phyloP scores from a whole-genome alignment of 768 basidiomycete species.

The Lentinula detonsa region DNA sequence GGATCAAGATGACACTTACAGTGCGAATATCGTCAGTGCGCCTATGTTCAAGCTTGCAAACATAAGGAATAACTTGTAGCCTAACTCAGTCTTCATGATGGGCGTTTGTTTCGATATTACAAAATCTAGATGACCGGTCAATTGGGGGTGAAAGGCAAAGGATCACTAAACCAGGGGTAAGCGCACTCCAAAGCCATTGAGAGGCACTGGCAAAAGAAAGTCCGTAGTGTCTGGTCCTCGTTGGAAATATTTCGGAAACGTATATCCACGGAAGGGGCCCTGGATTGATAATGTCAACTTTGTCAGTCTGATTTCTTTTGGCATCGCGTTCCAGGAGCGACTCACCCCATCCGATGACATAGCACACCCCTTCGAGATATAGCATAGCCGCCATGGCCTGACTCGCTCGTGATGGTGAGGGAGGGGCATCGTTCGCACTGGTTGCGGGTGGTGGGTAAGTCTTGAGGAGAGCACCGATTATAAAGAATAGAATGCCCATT shows the following conservation, averaged over 20 bases:
- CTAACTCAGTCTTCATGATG: slow-evolving; percentile 35
- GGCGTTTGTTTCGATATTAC: slow-evolving; percentile 46
- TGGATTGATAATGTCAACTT: background rate
- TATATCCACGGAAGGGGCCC: slow-evolving; percentile 58
- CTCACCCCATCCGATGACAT: slow-evolving; percentile 56
- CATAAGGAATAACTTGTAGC: slow-evolving; percentile 49
- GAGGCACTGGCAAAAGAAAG: slow-evolving; percentile 67
- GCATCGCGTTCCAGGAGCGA: background rate
- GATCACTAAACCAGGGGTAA: background rate
- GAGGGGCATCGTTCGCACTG: slow-evolving; percentile 10
- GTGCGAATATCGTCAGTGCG: slow-evolving; percentile 43
- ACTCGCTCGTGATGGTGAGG: slow-evolving; percentile 29
- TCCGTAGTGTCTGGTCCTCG: slow-evolving; percentile 77
- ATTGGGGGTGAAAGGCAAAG: background rate
- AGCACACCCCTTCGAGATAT: slow-evolving; percentile 59
- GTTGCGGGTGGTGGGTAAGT: slow-evolving; percentile 37
- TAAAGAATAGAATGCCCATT: slow-evolving; percentile 57
- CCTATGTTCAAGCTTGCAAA: slow-evolving; percentile 49
- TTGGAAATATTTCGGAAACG: slow-evolving; percentile 83
- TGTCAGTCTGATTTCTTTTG: background rate
- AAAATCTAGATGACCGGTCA: slow-evolving; percentile 33
- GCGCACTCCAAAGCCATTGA: slow-evolving; percentile 65
- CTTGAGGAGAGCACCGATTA: slow-evolving; percentile 60
- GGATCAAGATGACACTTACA: slow-evolving; percentile 22
- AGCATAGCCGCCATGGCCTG: slow-evolving; percentile 62